Conservation (phyloP, 1,284 basidiomycete species). For the Ceratobasidium sp. region DNA sequence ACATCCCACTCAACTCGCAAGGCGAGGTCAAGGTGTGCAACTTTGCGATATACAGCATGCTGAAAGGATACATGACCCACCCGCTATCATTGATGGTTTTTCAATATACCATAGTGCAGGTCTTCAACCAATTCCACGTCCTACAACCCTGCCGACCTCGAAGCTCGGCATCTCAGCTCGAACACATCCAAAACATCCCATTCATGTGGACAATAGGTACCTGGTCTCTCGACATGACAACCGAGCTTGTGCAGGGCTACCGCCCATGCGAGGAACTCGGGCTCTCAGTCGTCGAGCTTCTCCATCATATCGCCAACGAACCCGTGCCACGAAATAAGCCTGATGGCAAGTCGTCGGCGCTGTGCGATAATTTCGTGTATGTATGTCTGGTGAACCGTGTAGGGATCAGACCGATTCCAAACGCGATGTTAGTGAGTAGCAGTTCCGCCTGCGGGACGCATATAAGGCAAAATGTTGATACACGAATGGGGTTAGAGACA, state of each 20-base stretch:
- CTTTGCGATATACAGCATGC: constrained; percentile 97
- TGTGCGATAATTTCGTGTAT: constrained; percentile 83
- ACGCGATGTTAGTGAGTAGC: constrained; percentile 77
- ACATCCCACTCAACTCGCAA: constrained; percentile 93
- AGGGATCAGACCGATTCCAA: constrained; percentile 76
- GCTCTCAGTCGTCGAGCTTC: constrained; percentile 93
- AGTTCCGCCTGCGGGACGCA: constrained; percentile 35
- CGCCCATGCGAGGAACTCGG: constrained; percentile 86
- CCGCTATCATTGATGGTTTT: constrained; percentile 91
- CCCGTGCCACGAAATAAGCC: constrained; percentile 84
- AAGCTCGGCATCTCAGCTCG: constrained; percentile 70
- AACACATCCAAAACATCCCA: constrained; percentile 97
- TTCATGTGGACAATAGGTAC: constrained; percentile 98
- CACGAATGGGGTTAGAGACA: constrained; percentile 60
- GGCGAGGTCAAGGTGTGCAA: constrained; percentile 99
- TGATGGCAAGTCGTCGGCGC: constrained; percentile 72
- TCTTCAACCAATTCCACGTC: constrained; percentile 5
- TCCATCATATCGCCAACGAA: constrained; percentile 98
- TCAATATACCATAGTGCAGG: constrained; percentile 99
- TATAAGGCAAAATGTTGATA: not conserved
- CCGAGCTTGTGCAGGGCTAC: constrained; percentile 92
- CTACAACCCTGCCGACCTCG: constrained; percentile 20
- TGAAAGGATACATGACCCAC: constrained; percentile 96
- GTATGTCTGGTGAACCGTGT: constrained; percentile 88
- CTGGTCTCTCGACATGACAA: constrained; percentile 96